A percentile compares a stretch with the other conserved stretches of the same genome.
phyloP scores from a whole-genome alignment of 331 rosid species.

The Quercus tomentella region DNA sequence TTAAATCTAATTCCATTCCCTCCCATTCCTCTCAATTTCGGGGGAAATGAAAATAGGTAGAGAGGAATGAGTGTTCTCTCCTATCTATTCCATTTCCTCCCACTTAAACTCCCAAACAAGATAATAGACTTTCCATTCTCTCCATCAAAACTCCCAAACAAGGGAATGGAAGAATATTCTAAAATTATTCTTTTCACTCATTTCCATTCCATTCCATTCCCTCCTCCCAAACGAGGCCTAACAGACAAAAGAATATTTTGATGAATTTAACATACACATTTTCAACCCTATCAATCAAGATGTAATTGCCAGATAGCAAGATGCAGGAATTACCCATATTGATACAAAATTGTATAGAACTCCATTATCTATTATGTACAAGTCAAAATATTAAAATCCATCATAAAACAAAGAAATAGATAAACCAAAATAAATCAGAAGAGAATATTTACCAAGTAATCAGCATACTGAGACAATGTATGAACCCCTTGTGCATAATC shows the following conservation, averaged over 20 bases:
- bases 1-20: too few species aligned
- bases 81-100: too few species aligned
- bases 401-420: neutral
- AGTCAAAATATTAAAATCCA: neutral
- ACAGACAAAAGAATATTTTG: neutral
- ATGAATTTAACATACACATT: neutral
- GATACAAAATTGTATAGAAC: neutral
- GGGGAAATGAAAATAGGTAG: too few species aligned
- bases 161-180: too few species aligned
- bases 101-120: too few species aligned
- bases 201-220: too few species aligned
- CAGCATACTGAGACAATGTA: conserved; percentile 96
- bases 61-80: too few species aligned
- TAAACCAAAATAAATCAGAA: neutral
- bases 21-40: too few species aligned
- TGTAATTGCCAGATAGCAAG: neutral
- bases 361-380: neutral
- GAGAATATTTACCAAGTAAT: conserved; percentile 69
- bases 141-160: too few species aligned
- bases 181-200: too few species aligned
- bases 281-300: neutral
- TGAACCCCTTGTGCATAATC: conserved; percentile 99
- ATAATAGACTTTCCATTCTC: too few species aligned
- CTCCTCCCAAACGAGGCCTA: too few species aligned
- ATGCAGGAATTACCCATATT: neutral